Evolutionary conservation across 306 rosid genomes (phyloP).

Genomic region (Corylus avellana): DNA sequence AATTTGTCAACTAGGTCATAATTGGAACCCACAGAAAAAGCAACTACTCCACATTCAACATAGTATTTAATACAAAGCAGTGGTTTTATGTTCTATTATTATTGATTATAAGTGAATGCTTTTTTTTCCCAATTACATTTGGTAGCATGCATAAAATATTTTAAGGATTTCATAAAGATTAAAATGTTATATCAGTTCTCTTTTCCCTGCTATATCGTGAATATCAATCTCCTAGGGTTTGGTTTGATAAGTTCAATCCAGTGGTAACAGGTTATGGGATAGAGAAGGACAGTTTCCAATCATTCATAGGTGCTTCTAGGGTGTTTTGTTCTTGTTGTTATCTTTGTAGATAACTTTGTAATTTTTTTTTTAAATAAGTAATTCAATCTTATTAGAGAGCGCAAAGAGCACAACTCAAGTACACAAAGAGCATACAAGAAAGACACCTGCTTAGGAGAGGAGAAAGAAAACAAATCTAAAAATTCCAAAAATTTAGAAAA

Average conservation of each 20-base stretch:
- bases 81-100: not conserved
- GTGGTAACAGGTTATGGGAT: not conserved
- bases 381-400: too few species aligned
- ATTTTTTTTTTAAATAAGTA: too few species aligned
- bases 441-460: too few species aligned
- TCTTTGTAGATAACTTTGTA: not conserved
- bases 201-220: not conserved
- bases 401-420: too few species aligned
- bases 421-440: too few species aligned
- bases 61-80: not conserved
- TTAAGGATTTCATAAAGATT: conserved; percentile 15
- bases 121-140: not conserved
- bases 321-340: not conserved
- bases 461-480: too few species aligned
- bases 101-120: not conserved
- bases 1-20: conserved; percentile 18
- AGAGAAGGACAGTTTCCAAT: not conserved
- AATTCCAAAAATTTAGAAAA: too few species aligned
- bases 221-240: not conserved
- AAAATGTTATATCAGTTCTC: not conserved
- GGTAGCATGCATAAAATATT: conserved; percentile 9
- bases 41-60: conserved; percentile 7
- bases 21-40: not conserved
- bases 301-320: not conserved
- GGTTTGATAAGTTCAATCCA: not conserved